These are phyloP conservation scores for Filobasidium uniguttulatum DNA, from an alignment of 1,284 basidiomycete species.

Conservation along the genomic window DNA sequence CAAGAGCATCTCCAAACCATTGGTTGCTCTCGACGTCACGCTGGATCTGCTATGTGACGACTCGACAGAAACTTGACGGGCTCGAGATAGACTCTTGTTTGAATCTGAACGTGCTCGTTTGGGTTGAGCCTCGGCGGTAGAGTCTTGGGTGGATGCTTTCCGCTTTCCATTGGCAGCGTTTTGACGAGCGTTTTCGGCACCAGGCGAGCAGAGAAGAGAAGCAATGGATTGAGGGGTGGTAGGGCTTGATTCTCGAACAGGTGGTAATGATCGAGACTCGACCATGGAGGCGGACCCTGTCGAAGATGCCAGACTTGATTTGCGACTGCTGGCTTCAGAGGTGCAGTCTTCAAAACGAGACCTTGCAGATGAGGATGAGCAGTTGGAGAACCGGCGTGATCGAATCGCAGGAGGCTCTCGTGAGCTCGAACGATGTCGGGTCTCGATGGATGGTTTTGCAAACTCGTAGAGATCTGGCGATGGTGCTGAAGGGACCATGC, in stretches of 20 bases:
- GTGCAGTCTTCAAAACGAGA: conserved; percentile 3
- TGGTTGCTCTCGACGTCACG: background rate
- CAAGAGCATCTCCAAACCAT: conserved; percentile 12
- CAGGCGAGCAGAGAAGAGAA: background rate
- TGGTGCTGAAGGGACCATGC: conserved; percentile 5
- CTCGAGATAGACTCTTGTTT: background rate
- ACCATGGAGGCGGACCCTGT: background rate
- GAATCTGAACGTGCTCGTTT: conserved; percentile 1
- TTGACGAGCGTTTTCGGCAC: background rate
- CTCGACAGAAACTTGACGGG: background rate
- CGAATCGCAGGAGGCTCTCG: background rate
- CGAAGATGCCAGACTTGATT: background rate
- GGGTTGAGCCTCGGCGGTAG: too few species aligned
- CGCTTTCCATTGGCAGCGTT: too few species aligned
- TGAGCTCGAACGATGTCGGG: conserved; percentile 4
- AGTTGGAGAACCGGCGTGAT: background rate
- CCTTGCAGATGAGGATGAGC: background rate
- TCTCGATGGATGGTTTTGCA: background rate
- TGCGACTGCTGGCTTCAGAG: background rate
- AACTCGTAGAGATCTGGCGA: background rate
- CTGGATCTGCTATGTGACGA: background rate
- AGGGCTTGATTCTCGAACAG: background rate
- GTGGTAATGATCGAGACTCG: too few species aligned
- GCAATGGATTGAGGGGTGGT: background rate
- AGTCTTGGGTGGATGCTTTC: too few species aligned